Conservation (phyloP, 495 filamentous ascomycete species). For the Lasiosphaeria hispida region DNA sequence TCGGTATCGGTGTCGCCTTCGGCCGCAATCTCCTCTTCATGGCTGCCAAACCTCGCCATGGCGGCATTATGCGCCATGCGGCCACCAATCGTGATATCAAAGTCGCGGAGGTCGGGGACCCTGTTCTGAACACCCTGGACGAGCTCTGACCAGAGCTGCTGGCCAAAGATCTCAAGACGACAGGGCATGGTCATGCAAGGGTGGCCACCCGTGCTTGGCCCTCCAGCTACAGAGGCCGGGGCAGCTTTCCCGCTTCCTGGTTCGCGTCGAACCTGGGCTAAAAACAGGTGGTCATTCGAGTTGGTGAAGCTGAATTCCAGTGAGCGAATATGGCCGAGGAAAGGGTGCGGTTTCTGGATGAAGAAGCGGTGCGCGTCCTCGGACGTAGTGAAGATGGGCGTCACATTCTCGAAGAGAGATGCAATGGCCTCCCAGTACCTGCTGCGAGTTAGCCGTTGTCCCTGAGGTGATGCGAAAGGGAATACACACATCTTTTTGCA, state of each 20-base stretch:
- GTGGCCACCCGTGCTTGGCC: neutral
- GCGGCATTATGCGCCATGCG: neutral
- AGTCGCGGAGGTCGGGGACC: conserved; percentile 11
- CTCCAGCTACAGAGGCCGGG: neutral
- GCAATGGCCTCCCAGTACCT: conserved; percentile 25
- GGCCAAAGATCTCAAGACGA: conserved; percentile 10
- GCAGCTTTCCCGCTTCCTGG: neutral
- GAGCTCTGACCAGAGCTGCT: conserved; percentile 15
- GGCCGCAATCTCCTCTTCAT: neutral
- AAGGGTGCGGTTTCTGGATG: conserved; percentile 17
- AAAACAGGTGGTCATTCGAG: conserved; percentile 24
- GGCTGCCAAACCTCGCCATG: conserved; percentile 1
- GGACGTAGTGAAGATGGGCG: conserved; percentile 26
- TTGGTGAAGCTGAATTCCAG: conserved; percentile 25
- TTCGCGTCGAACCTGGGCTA: conserved; percentile 6
- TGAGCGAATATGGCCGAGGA: conserved; percentile 15
- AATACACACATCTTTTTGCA: conserved; percentile 29
- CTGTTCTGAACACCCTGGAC: neutral
- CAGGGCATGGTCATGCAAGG: neutral
- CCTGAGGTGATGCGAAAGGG: neutral
- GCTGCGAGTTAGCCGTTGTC: neutral
- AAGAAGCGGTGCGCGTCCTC: conserved; percentile 27
- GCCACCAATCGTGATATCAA: conserved; percentile 16
- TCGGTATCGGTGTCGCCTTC: neutral
- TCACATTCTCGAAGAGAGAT: conserved; percentile 25